Evolutionary conservation across 2,329 filamentous ascomycete genomes (phyloP), one percentile per base, ranked within the genome.

Genomic region (Colletotrichum sp.): DNA sequence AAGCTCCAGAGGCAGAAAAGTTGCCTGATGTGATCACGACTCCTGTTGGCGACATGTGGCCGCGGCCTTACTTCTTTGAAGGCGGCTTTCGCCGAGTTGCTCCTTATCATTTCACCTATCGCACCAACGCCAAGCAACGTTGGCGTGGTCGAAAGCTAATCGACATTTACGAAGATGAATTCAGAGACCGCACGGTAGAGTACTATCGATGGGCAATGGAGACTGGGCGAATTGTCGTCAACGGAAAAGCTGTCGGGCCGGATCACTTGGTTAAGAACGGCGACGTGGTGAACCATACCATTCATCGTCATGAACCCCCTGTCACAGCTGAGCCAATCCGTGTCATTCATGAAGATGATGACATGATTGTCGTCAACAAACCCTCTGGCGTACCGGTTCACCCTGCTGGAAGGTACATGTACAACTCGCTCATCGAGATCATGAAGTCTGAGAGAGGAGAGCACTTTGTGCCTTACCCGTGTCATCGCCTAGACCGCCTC

Each of bases 281-380:
- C 76, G 94, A 98, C 80, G 86, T 98, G 70, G 93, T 99, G 69
- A 96, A 94, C 13, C 97, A 99, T 83, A 98, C 95, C 6, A 89
- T 98, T 74, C 97, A 99, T 83, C 93, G 97, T 16, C 97, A 99
- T 82, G 97, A 99, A 83, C 97, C 97, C 3, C 97, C 97, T 1
- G 95, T 98, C 36, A 96, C 95, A 3, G 92, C 92, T 18, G 90
- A 94, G 55, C 91, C 94, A 0, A 93, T 99, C 64, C 91, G 90
- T 18, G 90, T 98, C 59, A 92, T 99, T 51, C 94, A 98, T 83
- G 97, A 99, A 83, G 95, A 98, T 78, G 91, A 97, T 59, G 93
- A 96, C 77, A 93, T 99, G 87, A 93, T 99, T 73, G 96, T 98
- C 75, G 98, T 99, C 82, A 95, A 98, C 86, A 99, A 99, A 83